Conservation (phyloP, 768 basidiomycete genomes). For the Suillus occidentalis region DNA sequence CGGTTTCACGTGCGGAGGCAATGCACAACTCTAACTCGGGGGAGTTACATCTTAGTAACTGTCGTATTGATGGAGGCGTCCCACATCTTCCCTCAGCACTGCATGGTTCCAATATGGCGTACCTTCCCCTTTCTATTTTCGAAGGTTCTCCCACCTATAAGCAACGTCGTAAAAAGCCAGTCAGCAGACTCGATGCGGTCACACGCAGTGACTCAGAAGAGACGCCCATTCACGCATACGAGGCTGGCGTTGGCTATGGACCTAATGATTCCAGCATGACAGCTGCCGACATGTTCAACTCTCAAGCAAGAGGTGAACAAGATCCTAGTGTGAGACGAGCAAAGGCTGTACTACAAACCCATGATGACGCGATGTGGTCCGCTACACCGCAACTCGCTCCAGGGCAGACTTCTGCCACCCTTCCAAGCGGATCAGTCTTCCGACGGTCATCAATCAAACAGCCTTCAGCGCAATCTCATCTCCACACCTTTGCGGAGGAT, state of each 20-base stretch:
- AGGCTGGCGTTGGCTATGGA: slow-evolving; percentile 29
- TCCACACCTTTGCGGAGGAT: slow-evolving; percentile 16
- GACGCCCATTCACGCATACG: slow-evolving; percentile 12
- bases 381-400: slow-evolving; percentile 20
- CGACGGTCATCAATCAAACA: slow-evolving; percentile 21
- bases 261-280: slow-evolving; percentile 37
- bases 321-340: slow-evolving; percentile 25
- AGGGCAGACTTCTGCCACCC: slow-evolving; percentile 21
- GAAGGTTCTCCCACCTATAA: slow-evolving; percentile 89
- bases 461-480: slow-evolving; percentile 17
- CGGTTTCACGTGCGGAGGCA: slow-evolving; percentile 9
- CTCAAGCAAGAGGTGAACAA: slow-evolving; percentile 60
- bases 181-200: slow-evolving; percentile 38
- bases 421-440: slow-evolving; percentile 24
- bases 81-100: slow-evolving; percentile 16
- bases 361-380: slow-evolving; percentile 5
- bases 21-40: slow-evolving; percentile 17
- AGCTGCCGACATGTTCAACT: slow-evolving; percentile 67
- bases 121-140: slow-evolving; percentile 72
- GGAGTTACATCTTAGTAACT: slow-evolving; percentile 17
- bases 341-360: slow-evolving; percentile 16
- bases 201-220: slow-evolving; percentile 25
- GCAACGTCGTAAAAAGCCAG: slow-evolving; percentile 76
- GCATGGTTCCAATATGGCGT: slow-evolving; percentile 34
- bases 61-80: slow-evolving; percentile 24